Evolutionary conservation across 768 basidiomycete species (phyloP).

Genomic region (Tricholoma sp.): DNA sequence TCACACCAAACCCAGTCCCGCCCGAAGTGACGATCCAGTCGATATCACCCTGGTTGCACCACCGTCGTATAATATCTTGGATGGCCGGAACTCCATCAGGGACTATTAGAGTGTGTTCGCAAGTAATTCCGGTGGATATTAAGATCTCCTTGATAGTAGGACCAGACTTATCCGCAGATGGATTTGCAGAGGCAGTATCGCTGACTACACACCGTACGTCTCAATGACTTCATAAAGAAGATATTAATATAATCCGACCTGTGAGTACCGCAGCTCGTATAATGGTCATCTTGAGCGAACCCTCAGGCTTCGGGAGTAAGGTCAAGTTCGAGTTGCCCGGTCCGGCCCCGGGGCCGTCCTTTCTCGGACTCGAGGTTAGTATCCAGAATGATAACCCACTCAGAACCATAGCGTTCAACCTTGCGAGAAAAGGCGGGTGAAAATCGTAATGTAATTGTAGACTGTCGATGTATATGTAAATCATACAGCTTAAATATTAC

Average conservation of each 20-base stretch:
- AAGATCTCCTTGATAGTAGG: constrained; percentile 55
- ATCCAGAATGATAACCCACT: too few relatives aligned
- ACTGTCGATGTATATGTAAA: too few relatives aligned
- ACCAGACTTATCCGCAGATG: constrained; percentile 57
- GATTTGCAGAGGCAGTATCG: constrained; percentile 55
- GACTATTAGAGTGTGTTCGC: constrained; percentile 42
- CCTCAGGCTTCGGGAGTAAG: too few relatives aligned
- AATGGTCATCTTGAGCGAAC: constrained; percentile 7
- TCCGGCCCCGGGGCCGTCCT: too few relatives aligned
- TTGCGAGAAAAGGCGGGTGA: too few relatives aligned
- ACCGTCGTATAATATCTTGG: constrained; percentile 38
- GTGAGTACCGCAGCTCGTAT: constrained; percentile 27
- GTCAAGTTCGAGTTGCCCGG: too few relatives aligned
- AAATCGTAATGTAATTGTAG: too few relatives aligned
- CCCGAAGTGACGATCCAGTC: constrained; percentile 82
- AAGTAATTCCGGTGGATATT: constrained; percentile 27
- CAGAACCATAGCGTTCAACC: too few relatives aligned
- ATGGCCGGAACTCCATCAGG: constrained; percentile 62
- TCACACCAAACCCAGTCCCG: constrained; percentile 80
- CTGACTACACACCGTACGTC: constrained; percentile 43
- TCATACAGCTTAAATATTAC: too few relatives aligned
- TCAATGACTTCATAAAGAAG: not conserved
- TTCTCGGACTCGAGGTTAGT: too few relatives aligned
- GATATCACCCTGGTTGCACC: constrained; percentile 39
- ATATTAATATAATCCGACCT: constrained; percentile 19